Conservation (phyloP, 805 yeast species). For the Brettanomyces anomalus region DNA sequence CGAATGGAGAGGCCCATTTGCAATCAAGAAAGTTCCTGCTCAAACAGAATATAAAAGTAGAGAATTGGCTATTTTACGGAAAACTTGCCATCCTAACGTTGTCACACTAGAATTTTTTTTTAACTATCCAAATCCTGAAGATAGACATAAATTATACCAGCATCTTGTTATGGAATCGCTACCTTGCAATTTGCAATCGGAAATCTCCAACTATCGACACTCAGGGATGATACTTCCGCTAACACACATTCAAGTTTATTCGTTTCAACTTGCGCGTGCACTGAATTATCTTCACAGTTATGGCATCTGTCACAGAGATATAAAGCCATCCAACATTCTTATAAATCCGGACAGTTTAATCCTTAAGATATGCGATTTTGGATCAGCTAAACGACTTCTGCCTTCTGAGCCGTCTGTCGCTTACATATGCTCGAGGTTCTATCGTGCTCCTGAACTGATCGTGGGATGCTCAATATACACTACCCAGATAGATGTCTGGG, state of each 20-base stretch:
- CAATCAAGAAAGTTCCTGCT: constrained; percentile 78
- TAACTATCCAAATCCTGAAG: constrained; percentile 55
- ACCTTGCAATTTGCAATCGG: constrained; percentile 72
- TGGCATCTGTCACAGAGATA: constrained; percentile 77
- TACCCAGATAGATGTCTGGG: constrained; percentile 95
- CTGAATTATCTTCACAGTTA: constrained; percentile 76
- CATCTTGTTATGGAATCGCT: constrained; percentile 82
- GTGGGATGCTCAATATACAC: constrained; percentile 85
- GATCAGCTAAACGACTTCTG: constrained; percentile 74
- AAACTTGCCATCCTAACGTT: constrained; percentile 73
- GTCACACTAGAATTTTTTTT: constrained; percentile 62
- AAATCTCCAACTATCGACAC: constrained; percentile 60
- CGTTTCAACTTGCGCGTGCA: constrained; percentile 74
- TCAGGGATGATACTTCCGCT: constrained; percentile 56
- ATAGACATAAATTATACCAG: constrained; percentile 55
- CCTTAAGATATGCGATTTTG: constrained; percentile 77
- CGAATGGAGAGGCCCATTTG: constrained; percentile 70
- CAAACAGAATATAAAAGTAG: constrained; percentile 81
- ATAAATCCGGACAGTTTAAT: constrained; percentile 62
- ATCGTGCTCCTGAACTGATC: constrained; percentile 92
- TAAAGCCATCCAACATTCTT: constrained; percentile 73
- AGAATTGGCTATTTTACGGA: constrained; percentile 67
- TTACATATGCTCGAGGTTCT: constrained; percentile 91
- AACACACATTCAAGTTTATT: constrained; percentile 66
- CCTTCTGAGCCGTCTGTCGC: constrained; percentile 82